These are phyloP conservation scores for Neonectria faginata DNA, from an alignment of 2,329 filamentous ascomycete species.

Conservation along the genomic window DNA sequence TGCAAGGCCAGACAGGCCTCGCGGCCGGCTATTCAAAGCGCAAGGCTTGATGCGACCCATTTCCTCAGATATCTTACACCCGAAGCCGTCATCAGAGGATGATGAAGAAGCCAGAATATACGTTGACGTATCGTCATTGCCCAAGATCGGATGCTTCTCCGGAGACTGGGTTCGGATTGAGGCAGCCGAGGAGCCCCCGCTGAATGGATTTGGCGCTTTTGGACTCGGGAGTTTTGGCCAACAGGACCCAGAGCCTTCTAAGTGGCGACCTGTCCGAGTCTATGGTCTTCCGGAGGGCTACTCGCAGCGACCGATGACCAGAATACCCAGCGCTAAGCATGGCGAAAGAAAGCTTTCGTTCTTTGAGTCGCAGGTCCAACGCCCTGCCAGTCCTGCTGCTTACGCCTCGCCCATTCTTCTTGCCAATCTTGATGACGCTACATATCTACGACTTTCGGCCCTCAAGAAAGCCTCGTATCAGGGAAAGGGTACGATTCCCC, in stretches of 20 bases:
- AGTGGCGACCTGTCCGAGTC: constrained; percentile 87
- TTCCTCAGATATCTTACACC: constrained; percentile 83
- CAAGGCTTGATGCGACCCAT: constrained; percentile 80
- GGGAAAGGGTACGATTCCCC: constrained; percentile 65
- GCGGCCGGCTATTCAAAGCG: constrained; percentile 85
- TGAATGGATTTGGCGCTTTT: constrained; percentile 74
- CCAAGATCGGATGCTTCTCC: constrained; percentile 94
- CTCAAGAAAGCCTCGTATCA: constrained; percentile 66
- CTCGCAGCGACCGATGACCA: constrained; percentile 69
- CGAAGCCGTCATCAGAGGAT: constrained; percentile 79
- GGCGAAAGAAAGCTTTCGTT: constrained; percentile 68
- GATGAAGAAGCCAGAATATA: constrained; percentile 92
- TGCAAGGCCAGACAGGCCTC: constrained; percentile 76
- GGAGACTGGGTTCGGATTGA: constrained; percentile 96
- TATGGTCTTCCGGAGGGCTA: constrained; percentile 88
- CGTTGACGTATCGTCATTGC: constrained; percentile 86
- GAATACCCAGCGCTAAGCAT: constrained; percentile 67
- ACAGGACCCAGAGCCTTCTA: constrained; percentile 66
- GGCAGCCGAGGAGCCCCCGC: constrained; percentile 77
- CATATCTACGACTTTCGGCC: constrained; percentile 82
- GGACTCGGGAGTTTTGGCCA: constrained; percentile 72
- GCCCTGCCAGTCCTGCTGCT: constrained; percentile 67
- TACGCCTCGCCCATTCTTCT: constrained; percentile 90
- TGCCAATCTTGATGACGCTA: constrained; percentile 83
- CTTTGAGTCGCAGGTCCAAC: constrained; percentile 76